Evolutionary conservation across 352 stramenopile genomes (phyloP).

Genomic region (Phytophthora idaei): DNA sequence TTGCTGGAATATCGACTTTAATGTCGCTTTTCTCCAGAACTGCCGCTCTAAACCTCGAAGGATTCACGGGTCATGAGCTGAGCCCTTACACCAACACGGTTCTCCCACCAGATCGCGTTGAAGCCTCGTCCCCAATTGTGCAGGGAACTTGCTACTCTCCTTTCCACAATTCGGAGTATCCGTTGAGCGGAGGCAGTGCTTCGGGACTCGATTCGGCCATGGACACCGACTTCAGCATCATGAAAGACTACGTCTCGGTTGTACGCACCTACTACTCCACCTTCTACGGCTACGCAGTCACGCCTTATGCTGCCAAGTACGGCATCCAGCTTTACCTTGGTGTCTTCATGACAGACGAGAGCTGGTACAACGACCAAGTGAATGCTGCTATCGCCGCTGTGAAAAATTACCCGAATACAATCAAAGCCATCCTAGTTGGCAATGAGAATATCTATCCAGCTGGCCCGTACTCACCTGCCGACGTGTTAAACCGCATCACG

Average conservation of each 20-base stretch:
- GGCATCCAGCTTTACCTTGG: constrained; percentile 71
- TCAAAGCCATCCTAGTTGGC: constrained; percentile 67
- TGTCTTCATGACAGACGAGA: constrained; percentile 77
- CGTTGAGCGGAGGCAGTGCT: constrained; percentile 44
- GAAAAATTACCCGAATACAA: constrained; percentile 54
- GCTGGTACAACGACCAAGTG: constrained; percentile 63
- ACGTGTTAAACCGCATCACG: constrained; percentile 46
- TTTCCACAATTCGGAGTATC: constrained; percentile 79
- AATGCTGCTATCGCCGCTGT: constrained; percentile 51
- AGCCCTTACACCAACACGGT: constrained; percentile 13
- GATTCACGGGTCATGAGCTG: constrained; percentile 26
- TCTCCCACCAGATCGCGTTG: constrained; percentile 8
- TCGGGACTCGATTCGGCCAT: constrained; percentile 55
- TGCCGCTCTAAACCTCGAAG: constrained; percentile 27
- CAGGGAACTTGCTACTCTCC: constrained; percentile 75
- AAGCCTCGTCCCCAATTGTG: constrained; percentile 27
- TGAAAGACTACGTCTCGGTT: constrained; percentile 62
- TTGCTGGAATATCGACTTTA: constrained; percentile 8
- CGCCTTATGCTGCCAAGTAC: constrained; percentile 45
- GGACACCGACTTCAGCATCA: constrained; percentile 69
- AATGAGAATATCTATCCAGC: constrained; percentile 76
- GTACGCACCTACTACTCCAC: constrained; percentile 83
- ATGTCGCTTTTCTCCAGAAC: constrained; percentile 16
- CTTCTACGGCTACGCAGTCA: constrained; percentile 60
- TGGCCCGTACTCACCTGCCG: constrained; percentile 42